Percentiles rank a stretch among this genome's conserved stretches.
Conservation (phyloP, 1,139 yeast species). For the Pichia norvegensis region DNA sequence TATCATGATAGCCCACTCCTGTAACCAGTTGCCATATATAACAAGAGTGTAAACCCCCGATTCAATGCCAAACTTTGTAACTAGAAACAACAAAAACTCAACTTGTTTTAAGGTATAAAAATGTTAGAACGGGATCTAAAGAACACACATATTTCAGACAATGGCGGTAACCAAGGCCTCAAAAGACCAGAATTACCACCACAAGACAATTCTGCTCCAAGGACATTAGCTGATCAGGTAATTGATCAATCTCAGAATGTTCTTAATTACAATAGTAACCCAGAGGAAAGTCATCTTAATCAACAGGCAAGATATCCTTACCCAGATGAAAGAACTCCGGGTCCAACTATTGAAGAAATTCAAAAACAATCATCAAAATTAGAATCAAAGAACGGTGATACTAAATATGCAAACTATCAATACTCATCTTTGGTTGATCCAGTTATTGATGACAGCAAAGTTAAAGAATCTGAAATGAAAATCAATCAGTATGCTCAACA, state of each 20-base stretch:
- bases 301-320: neutral
- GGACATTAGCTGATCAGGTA: neutral
- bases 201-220: neutral
- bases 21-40: neutral
- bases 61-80: too few relatives aligned
- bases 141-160: neutral
- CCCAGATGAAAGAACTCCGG: neutral
- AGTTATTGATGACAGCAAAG: conserved; percentile 15
- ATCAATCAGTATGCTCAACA: conserved; percentile 1
- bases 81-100: too few relatives aligned
- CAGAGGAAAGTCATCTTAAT: neutral
- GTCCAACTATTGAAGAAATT: neutral
- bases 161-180: neutral
- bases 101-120: neutral
- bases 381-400: neutral
- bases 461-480: conserved; percentile 10
- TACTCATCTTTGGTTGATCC: conserved; percentile 24
- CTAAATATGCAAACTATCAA: conserved; percentile 13
- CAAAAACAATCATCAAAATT: neutral
- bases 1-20: neutral
- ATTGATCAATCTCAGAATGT: conserved; percentile 6
- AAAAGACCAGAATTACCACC: neutral
- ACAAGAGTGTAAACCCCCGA: too few relatives aligned
- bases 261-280: neutral
- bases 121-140: conserved; percentile 5